Evolutionary conservation across 768 basidiomycete genomes (phyloP).

Genomic region (Boletus sp.): DNA sequence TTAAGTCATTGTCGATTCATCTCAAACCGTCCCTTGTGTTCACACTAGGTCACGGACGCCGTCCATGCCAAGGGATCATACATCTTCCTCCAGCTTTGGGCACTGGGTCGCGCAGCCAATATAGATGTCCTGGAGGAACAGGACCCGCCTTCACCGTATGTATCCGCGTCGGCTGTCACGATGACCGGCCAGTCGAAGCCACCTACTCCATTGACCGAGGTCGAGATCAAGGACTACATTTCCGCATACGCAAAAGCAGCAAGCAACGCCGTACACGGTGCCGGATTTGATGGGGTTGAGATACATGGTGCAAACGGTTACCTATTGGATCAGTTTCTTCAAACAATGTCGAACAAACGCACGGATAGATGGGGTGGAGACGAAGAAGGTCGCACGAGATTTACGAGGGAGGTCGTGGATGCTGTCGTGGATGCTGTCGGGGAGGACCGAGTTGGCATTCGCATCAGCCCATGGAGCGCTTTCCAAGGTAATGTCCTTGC

Average conservation of each 20-base stretch:
- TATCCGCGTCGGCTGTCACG: background rate
- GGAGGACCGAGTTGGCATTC: background rate
- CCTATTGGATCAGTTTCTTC: background rate
- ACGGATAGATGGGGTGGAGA: background rate
- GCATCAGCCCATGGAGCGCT: background rate
- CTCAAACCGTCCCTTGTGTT: too few relatives aligned
- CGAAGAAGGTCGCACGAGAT: background rate
- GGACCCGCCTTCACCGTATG: background rate
- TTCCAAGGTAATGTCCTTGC: background rate
- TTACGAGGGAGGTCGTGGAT: background rate
- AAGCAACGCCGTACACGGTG: background rate
- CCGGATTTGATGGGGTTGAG: background rate
- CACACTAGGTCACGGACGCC: background rate
- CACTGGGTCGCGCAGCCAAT: background rate
- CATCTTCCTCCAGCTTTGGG: background rate
- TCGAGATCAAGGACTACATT: background rate
- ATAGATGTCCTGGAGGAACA: background rate
- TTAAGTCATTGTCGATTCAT: too few relatives aligned
- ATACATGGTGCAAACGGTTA: background rate
- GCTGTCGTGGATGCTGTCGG: background rate
- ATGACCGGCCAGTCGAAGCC: background rate
- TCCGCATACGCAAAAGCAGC: background rate
- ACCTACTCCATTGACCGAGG: background rate
- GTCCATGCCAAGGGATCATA: background rate
- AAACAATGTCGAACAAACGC: background rate